phyloP scores from a whole-genome alignment of 2,329 filamentous ascomycete genomes.

The Claviceps pazoutovae region DNA sequence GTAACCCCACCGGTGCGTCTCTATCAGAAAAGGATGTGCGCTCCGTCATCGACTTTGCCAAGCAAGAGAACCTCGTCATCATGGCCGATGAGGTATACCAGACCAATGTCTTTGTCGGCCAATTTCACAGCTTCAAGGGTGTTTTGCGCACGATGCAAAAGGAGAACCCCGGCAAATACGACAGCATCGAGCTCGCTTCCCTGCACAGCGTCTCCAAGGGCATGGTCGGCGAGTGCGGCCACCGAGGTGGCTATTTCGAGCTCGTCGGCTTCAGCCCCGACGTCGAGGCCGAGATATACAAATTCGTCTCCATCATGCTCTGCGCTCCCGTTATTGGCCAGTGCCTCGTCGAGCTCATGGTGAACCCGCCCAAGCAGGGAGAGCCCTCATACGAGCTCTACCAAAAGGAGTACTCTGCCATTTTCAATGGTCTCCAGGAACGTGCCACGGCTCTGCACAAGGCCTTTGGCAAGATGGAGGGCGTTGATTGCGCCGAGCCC shows the following conservation, averaged over 20 bases:
- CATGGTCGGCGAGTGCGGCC: conserved; percentile 97
- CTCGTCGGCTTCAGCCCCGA: conserved; percentile 74
- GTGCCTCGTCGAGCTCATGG: conserved; percentile 94
- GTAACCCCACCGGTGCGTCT: conserved; percentile 89
- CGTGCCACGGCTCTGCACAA: conserved; percentile 77
- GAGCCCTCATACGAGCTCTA: conserved; percentile 78
- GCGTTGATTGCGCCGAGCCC: conserved; percentile 77
- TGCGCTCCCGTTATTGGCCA: conserved; percentile 92
- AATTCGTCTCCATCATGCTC: conserved; percentile 93
- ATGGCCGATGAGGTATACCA: conserved; percentile 98
- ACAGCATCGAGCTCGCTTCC: conserved; percentile 76
- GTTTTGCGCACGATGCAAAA: conserved; percentile 70
- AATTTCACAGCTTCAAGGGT: conserved; percentile 93
- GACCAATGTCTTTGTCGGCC: conserved; percentile 90
- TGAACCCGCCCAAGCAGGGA: conserved; percentile 78
- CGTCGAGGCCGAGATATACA: conserved; percentile 92
- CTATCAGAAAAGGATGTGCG: conserved; percentile 67
- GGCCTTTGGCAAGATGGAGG: conserved; percentile 90
- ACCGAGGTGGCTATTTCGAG: conserved; percentile 96
- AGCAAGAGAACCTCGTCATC: conserved; percentile 71
- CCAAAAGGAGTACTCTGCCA: conserved; percentile 68
- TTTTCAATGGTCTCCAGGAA: conserved; percentile 63
- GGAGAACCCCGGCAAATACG: conserved; percentile 60
- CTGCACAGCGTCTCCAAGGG: conserved; percentile 93
- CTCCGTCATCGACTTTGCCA: conserved; percentile 74